Evolutionary conservation across 2,329 filamentous ascomycete genomes (phyloP).

Genomic region (Stachybotrys chartarum): DNA sequence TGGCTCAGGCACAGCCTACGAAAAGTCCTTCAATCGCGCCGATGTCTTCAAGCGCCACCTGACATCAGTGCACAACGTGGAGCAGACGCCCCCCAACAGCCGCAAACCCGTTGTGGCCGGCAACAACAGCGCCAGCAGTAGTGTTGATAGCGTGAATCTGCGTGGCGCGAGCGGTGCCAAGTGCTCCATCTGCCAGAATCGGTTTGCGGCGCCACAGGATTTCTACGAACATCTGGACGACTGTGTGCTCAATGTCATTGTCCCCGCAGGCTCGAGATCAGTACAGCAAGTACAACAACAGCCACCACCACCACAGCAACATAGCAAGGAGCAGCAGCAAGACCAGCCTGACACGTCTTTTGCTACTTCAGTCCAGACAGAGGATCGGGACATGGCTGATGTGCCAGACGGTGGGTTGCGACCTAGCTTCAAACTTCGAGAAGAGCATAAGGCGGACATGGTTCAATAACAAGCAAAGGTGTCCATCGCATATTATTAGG

Average conservation of each 20-base stretch:
- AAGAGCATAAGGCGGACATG: neutral
- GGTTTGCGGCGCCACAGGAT: constrained; percentile 81
- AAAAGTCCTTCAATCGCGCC: constrained; percentile 93
- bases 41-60: constrained; percentile 97
- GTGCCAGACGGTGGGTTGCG: neutral
- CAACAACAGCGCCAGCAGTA: constrained; percentile 2
- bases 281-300: neutral
- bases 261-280: constrained; percentile 24
- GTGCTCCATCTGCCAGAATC: constrained; percentile 80
- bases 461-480: neutral
- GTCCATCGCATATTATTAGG: neutral
- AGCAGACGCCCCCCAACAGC: constrained; percentile 88
- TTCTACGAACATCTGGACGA: constrained; percentile 93
- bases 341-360: neutral
- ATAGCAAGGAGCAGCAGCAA: neutral
- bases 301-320: neutral
- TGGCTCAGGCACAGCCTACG: constrained; percentile 75
- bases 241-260: constrained; percentile 53
- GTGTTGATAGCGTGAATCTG: neutral
- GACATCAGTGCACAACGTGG: constrained; percentile 86
- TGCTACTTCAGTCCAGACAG: neutral
- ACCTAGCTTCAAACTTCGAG: neutral
- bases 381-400: neutral
- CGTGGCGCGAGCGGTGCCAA: constrained; percentile 57
- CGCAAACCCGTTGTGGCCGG: constrained; percentile 53